phyloP scores from a whole-genome alignment of 163 green algal genomes.

The Scenedesmus sp. region DNA sequence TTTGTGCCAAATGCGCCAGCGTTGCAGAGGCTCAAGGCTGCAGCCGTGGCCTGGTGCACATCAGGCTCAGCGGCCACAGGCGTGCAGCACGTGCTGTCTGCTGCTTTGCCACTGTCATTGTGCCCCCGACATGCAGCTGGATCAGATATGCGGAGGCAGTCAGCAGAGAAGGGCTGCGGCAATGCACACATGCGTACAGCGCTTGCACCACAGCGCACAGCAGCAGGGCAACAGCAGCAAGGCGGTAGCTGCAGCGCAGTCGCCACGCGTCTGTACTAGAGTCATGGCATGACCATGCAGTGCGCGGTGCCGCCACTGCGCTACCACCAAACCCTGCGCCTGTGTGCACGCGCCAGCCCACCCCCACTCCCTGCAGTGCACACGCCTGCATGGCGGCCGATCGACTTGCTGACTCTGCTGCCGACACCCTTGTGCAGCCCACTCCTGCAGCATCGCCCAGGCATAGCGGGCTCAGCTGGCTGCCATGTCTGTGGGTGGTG shows the following conservation, averaged over 20 bases:
- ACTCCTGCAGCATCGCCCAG: neutral
- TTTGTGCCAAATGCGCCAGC: neutral
- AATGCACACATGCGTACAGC: no score
- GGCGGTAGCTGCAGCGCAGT: neutral
- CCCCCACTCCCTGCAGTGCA: no score
- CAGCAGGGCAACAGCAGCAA: neutral
- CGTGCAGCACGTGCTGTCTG: neutral
- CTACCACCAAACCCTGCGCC: neutral
- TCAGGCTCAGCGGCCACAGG: neutral
- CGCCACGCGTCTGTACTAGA: neutral
- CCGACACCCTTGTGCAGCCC: no score
- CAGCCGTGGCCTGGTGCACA: neutral
- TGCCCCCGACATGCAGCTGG: neutral
- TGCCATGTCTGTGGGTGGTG: no score
- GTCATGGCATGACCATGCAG: neutral
- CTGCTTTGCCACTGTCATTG: neutral
- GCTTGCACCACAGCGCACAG: neutral
- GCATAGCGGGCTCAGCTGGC: neutral
- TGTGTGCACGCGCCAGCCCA: no score
- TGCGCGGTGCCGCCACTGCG: neutral
- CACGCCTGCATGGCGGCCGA: no score
- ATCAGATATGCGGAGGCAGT: no score
- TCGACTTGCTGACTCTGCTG: no score
- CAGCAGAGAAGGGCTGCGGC: no score
- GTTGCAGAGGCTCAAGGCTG: neutral